Evolutionary conservation across 345 rosid genomes (phyloP), one percentile per base, ranked within the genome.

Genomic region (Camelina sativa): DNA sequence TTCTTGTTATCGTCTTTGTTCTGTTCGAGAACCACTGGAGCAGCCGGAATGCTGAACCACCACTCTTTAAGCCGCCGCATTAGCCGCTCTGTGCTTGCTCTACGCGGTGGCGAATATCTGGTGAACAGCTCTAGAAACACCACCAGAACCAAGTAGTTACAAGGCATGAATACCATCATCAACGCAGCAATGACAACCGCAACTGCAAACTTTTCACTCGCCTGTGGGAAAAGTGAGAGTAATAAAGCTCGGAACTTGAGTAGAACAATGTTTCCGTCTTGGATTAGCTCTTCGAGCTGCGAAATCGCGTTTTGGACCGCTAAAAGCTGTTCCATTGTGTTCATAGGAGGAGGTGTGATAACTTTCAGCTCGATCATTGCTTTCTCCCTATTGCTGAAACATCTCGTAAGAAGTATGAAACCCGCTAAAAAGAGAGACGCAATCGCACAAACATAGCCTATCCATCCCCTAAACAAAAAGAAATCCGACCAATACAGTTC

Each of bases 41-140:
- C 97, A 3, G 97, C 97, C 0, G 97, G 99, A 69, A 92, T 85
- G 80, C 99, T 89, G 79, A 89, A 90, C 99, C 99, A 95, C 97
- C 97, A 92, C 61, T 92, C 99, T 76, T 84, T 89, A 80, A 90
- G 50, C 69, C 99, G 88, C 83, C 99, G 84, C 72, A 77, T 72
- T 74, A 81, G 70, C 78, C 92, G 85, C 69, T 90, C 99, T 0
- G 88, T 86, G 82, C 86, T 85, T 28, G 80, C 88, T 81, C 73
- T 86, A 72, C 97, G 84, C 1, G 75, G 83, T 2, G 94, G 96
- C 0, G 99, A 95, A 69, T 87, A 89, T 67, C 89, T 82, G 0
- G 99, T 95, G 78, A 86, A 95, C 7, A 53, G 73, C 75, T 95
- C 99, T 73, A 92, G 43, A 73, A 90, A 89, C 32, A 62, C 60